Evolutionary conservation across 2,329 filamentous ascomycete genomes (phyloP).

Genomic region (Penicillium sp.): DNA sequence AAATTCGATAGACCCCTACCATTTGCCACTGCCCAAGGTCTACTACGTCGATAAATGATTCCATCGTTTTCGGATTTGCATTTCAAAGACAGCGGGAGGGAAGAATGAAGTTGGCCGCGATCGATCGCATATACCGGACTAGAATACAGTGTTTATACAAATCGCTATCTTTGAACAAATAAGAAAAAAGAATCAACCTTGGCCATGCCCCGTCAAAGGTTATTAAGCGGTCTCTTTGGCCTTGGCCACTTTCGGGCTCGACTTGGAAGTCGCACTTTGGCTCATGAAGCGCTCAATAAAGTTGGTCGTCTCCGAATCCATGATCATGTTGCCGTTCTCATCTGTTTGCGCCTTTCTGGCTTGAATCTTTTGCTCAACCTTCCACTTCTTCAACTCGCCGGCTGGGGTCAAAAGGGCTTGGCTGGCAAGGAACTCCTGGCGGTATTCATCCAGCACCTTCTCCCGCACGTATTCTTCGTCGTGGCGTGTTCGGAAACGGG

Average conservation of each 20-base stretch:
- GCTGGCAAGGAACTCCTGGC: constrained; percentile 41
- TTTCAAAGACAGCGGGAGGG: not conserved
- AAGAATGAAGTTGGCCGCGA: not conserved
- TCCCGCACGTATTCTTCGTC: constrained; percentile 64
- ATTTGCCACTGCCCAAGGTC: constrained; percentile 1
- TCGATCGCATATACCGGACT: constrained; percentile 16
- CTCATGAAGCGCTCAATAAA: constrained; percentile 37
- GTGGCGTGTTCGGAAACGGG: constrained; percentile 73
- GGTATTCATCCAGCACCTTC: constrained; percentile 56
- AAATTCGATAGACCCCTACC: constrained; percentile 1
- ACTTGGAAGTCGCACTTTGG: constrained; percentile 9
- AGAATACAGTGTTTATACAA: constrained; percentile 26
- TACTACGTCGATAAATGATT: not conserved
- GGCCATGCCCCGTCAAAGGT: not conserved
- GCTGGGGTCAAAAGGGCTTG: constrained; percentile 44
- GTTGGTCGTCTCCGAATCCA: constrained; percentile 27
- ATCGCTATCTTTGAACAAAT: constrained; percentile 19
- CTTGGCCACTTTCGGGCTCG: constrained; percentile 2
- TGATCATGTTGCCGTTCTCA: constrained; percentile 33
- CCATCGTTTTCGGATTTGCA: not conserved
- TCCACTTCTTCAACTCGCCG: constrained; percentile 37
- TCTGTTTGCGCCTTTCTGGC: constrained; percentile 32
- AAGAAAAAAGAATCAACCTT: constrained; percentile 5
- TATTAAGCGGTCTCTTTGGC: constrained; percentile 10
- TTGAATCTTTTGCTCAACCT: constrained; percentile 32